Conservation (phyloP, 2,329 filamentous ascomycete species). For the Beauveria pseudobassiana region DNA sequence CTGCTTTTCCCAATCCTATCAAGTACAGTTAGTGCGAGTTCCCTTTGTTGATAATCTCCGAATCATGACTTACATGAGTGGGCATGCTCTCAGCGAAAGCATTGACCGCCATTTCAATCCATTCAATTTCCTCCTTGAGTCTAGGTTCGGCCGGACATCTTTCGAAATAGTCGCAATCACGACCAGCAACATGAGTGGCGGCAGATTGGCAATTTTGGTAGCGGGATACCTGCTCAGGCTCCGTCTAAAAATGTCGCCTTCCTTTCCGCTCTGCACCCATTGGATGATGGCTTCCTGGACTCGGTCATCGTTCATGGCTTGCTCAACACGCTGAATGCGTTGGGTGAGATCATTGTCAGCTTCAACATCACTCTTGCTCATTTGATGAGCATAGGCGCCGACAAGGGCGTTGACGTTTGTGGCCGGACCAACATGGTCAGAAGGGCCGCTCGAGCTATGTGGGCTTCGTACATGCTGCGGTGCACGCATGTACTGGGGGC, state of each 20-base stretch:
- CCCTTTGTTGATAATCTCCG: neutral
- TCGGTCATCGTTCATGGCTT: slow-evolving; percentile 52
- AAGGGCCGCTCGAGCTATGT: slow-evolving; percentile 24
- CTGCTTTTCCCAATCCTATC: slow-evolving; percentile 31
- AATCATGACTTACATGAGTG: slow-evolving; percentile 40
- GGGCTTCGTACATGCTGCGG: slow-evolving; percentile 26
- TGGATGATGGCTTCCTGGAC: slow-evolving; percentile 57
- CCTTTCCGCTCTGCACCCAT: slow-evolving; percentile 58
- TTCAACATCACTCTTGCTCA: slow-evolving; percentile 27
- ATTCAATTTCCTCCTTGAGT: slow-evolving; percentile 48
- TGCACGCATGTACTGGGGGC: slow-evolving; percentile 30
- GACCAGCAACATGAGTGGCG: slow-evolving; percentile 55
- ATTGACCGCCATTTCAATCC: slow-evolving; percentile 54
- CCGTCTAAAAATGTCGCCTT: slow-evolving; percentile 54
- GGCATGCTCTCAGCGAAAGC: slow-evolving; percentile 42
- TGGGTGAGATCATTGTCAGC: slow-evolving; percentile 45
- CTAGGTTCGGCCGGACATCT: slow-evolving; percentile 44
- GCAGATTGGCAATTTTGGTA: slow-evolving; percentile 44
- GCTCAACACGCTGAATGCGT: slow-evolving; percentile 51
- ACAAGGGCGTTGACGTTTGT: slow-evolving; percentile 27
- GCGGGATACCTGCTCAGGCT: slow-evolving; percentile 31
- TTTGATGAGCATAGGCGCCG: slow-evolving; percentile 28
- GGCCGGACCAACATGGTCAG: slow-evolving; percentile 25
- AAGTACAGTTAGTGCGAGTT: neutral
- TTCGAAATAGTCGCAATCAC: slow-evolving; percentile 57